These are phyloP conservation scores for Hericium coralloides DNA, from an alignment of 768 basidiomycete genomes.

Conservation along the genomic window DNA sequence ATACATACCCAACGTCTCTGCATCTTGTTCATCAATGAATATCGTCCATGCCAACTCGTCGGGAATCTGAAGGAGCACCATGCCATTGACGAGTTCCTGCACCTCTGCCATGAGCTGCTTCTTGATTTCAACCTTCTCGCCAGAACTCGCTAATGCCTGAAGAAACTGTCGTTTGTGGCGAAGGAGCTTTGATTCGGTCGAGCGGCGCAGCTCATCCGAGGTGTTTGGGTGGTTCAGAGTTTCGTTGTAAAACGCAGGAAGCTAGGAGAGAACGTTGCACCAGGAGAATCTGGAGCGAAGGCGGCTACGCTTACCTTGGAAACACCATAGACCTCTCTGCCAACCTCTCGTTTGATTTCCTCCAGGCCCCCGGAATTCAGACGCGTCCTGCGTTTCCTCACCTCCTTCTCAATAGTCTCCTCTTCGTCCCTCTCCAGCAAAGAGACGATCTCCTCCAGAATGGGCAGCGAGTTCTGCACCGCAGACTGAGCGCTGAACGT, in stretches of 20 bases:
- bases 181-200: constrained; percentile 69
- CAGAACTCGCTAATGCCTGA: constrained; percentile 42
- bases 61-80: constrained; percentile 63
- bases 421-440: constrained; percentile 60
- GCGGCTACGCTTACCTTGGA: constrained; percentile 42
- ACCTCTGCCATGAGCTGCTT: constrained; percentile 46
- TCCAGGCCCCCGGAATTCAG: constrained; percentile 59
- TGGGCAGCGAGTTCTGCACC: constrained; percentile 59
- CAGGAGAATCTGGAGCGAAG: not conserved
- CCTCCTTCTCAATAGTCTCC: constrained; percentile 48
- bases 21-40: constrained; percentile 67
- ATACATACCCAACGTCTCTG: constrained; percentile 50
- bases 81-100: constrained; percentile 64
- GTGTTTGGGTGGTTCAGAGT: constrained; percentile 77
- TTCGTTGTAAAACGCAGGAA: constrained; percentile 68
- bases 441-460: constrained; percentile 62
- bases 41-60: constrained; percentile 81
- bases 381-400: constrained; percentile 70
- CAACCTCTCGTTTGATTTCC: constrained; percentile 52
- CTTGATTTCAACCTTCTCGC: constrained; percentile 30
- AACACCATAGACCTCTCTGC: constrained; percentile 48
- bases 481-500: constrained; percentile 49
- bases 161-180: constrained; percentile 53
- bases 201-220: constrained; percentile 68
- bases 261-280: constrained; percentile 27